These are phyloP conservation scores for Rhodotorula taiwanensis DNA, from an alignment of 768 basidiomycete species.

Conservation along the genomic window DNA sequence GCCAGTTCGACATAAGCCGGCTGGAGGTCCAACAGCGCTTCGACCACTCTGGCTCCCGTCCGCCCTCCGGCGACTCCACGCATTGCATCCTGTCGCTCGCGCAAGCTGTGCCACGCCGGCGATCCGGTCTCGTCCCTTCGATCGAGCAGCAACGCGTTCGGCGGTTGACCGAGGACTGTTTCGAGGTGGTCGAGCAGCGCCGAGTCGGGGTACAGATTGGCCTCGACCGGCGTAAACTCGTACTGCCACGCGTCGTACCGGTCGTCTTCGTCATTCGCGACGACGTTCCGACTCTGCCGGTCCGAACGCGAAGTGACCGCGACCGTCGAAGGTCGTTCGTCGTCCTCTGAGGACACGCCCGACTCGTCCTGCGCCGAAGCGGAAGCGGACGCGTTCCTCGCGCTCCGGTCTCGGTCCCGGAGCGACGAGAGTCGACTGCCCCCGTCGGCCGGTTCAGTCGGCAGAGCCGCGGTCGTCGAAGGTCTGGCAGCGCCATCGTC, in stretches of 20 bases:
- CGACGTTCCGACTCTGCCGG: too few species aligned
- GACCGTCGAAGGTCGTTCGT: not conserved
- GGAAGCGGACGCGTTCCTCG: too few species aligned
- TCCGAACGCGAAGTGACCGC: too few species aligned
- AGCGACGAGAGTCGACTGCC: not conserved
- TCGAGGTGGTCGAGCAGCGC: slow-evolving; percentile 4
- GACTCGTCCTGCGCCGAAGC: not conserved
- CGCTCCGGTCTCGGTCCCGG: not conserved
- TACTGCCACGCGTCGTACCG: slow-evolving; percentile 38
- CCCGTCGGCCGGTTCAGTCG: not conserved
- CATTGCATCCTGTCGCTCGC: not conserved
- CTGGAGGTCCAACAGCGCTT: slow-evolving; percentile 26
- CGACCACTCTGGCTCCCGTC: not conserved
- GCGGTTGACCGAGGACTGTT: not conserved
- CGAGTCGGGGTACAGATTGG: slow-evolving; percentile 13
- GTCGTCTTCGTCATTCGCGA: slow-evolving; percentile 27
- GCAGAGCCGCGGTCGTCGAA: not conserved
- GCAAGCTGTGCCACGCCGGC: not conserved
- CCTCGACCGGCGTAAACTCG: slow-evolving; percentile 38
- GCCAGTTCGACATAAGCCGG: slow-evolving; percentile 15
- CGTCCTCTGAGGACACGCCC: not conserved
- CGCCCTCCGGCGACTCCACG: not conserved
- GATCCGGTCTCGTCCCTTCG: not conserved
- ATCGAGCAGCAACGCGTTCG: slow-evolving; percentile 15
- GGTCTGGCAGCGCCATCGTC: not conserved